These are phyloP conservation scores for Rhizophagus sp. DNA, from an alignment of 192 early-diverging fungal genomes.

Conservation along the genomic window DNA sequence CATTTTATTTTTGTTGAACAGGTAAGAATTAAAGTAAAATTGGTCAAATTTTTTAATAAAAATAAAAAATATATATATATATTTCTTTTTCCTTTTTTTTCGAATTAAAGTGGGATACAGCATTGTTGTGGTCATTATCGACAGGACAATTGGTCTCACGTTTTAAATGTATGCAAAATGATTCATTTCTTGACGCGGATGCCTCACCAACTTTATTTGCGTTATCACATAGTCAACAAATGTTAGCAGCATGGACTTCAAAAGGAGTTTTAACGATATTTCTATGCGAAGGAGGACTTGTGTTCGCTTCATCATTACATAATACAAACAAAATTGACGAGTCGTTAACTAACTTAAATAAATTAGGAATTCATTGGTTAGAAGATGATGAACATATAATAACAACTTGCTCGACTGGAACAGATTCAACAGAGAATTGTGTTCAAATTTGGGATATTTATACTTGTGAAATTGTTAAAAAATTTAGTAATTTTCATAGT, in stretches of 20 bases:
- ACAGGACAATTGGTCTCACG: slow-evolving; percentile 16
- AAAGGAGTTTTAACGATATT: slow-evolving; percentile 12
- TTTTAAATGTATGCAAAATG: slow-evolving; percentile 9
- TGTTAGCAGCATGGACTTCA: slow-evolving; percentile 21
- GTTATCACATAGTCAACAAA: slow-evolving; percentile 1
- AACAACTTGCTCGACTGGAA: neutral
- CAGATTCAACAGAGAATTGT: neutral
- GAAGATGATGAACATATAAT: slow-evolving; percentile 14
- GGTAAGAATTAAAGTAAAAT: neutral
- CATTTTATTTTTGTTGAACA: slow-evolving; percentile 22
- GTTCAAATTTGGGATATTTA: slow-evolving; percentile 14
- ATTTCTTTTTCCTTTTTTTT: neutral
- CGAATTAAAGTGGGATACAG: slow-evolving; percentile 11
- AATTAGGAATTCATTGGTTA: neutral
- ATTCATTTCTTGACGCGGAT: slow-evolving; percentile 16
- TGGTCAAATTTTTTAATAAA: neutral
- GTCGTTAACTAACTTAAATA: neutral
- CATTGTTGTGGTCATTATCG: slow-evolving; percentile 6
- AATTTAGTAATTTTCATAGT: neutral
- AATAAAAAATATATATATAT: neutral
- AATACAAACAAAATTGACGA: neutral
- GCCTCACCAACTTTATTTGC: slow-evolving; percentile 12
- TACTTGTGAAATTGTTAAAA: neutral
- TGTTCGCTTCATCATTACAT: slow-evolving; percentile 5
- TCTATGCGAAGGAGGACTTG: slow-evolving; percentile 6